Conservation (phyloP, 164 flowering plant species). For the Dillenia suffruticosa region DNA sequence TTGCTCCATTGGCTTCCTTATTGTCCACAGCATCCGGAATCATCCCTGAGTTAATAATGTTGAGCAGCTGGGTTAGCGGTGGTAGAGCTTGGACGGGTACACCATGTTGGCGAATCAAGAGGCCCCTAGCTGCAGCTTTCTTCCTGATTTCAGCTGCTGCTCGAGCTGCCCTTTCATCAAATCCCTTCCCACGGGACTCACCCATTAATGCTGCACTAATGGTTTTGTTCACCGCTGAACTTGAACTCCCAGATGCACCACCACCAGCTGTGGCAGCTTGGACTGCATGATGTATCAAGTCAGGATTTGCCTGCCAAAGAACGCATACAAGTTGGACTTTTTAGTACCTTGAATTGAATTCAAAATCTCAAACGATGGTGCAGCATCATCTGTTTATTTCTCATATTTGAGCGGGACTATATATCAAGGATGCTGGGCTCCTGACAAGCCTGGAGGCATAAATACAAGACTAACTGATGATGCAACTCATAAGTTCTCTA, state of each 20-base stretch:
- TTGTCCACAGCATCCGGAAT: conserved; percentile 31
- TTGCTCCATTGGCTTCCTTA: conserved; percentile 21
- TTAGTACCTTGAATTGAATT: not conserved
- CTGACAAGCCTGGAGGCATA: no score
- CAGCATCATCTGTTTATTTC: no score
- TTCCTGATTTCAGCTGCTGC: conserved; percentile 82
- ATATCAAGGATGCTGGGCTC: no score
- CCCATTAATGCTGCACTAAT: conserved; percentile 52
- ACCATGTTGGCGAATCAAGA: conserved; percentile 61
- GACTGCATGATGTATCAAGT: conserved; percentile 64
- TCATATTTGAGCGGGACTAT: not conserved
- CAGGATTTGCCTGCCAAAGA: conserved; percentile 63
- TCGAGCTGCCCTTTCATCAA: conserved; percentile 88
- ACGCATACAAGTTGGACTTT: not conserved
- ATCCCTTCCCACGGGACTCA: conserved; percentile 70
- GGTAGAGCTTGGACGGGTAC: conserved; percentile 69
- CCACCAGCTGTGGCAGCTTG: conserved; percentile 77
- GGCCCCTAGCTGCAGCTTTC: conserved; percentile 89
- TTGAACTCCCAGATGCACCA: conserved; percentile 48
- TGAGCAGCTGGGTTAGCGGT: conserved; percentile 60
- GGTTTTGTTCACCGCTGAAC: conserved; percentile 40
- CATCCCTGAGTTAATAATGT: conserved; percentile 56
- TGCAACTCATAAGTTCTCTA: no score
- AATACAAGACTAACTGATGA: no score
- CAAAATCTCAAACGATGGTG: no score